Evolutionary conservation across 805 yeast genomes (phyloP).

Genomic region (Huiozyma naganishii): DNA sequence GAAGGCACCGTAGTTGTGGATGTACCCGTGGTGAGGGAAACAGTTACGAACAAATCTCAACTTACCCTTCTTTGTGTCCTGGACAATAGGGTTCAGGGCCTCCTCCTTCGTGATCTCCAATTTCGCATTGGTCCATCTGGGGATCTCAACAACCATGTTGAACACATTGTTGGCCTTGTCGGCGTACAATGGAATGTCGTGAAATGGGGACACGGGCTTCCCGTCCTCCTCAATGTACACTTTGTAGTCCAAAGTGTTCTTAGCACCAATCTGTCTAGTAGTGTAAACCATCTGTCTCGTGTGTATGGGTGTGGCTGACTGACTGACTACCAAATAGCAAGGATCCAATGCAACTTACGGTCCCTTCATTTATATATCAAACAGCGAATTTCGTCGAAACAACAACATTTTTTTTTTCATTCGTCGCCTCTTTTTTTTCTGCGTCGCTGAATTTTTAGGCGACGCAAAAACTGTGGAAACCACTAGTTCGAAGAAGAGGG

Average conservation of each 20-base stretch:
- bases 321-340: not conserved
- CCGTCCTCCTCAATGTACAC: slow-evolving; percentile 89
- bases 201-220: slow-evolving; percentile 91
- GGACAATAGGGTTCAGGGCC: slow-evolving; percentile 83
- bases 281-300: slow-evolving; percentile 52
- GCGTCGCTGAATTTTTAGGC: too few species aligned
- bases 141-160: slow-evolving; percentile 92
- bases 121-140: slow-evolving; percentile 98
- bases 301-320: not conserved
- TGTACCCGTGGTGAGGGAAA: slow-evolving; percentile 98
- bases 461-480: too few species aligned
- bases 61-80: slow-evolving; percentile 96
- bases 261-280: slow-evolving; percentile 90
- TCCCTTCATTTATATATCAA: too few species aligned
- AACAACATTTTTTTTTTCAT: too few species aligned
- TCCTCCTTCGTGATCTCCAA: slow-evolving; percentile 84
- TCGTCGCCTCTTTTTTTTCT: too few species aligned
- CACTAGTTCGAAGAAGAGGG: too few species aligned
- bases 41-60: slow-evolving; percentile 93
- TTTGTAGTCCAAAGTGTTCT: slow-evolving; percentile 88
- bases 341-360: not conserved
- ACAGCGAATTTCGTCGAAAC: too few species aligned
- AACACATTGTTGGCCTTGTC: slow-evolving; percentile 82
- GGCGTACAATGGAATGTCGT: slow-evolving; percentile 85
- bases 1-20: slow-evolving; percentile 96